phyloP scores from a whole-genome alignment of 345 rosid genomes.

The Eutrema japonicum region DNA sequence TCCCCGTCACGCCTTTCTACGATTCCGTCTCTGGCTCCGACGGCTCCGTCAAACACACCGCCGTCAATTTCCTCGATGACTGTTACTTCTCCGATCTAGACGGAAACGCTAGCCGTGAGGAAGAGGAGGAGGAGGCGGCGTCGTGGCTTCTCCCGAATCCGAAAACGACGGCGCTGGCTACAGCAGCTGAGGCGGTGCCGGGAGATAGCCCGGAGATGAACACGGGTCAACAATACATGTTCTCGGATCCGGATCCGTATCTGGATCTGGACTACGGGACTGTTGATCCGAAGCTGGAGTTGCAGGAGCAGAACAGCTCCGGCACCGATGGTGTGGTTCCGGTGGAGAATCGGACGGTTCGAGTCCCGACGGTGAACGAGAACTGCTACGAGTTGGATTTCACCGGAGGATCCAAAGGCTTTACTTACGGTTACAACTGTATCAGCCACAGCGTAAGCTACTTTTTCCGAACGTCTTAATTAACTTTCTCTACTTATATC shows the following conservation, averaged over 20 bases:
- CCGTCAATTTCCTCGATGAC: constrained; percentile 60
- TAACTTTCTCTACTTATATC: not conserved
- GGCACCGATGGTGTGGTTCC: constrained; percentile 94
- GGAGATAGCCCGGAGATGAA: constrained; percentile 62
- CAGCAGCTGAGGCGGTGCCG: constrained; percentile 24
- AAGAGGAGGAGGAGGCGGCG: constrained; percentile 93
- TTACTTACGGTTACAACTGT: constrained; percentile 53
- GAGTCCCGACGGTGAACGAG: constrained; percentile 50
- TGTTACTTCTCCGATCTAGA: constrained; percentile 57
- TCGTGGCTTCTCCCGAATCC: constrained; percentile 94
- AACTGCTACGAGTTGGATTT: constrained; percentile 68
- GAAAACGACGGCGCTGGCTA: constrained; percentile 35
- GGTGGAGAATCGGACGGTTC: constrained; percentile 50
- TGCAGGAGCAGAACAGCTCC: constrained; percentile 74
- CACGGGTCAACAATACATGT: constrained; percentile 63
- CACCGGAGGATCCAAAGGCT: constrained; percentile 53
- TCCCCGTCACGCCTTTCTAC: constrained; percentile 77
- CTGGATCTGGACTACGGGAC: constrained; percentile 71
- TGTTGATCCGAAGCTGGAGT: constrained; percentile 67
- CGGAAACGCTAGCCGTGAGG: constrained; percentile 53
- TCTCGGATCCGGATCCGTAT: constrained; percentile 76
- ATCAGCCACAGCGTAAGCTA: constrained; percentile 72
- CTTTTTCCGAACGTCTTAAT: not conserved
- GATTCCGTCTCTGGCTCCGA: constrained; percentile 55
- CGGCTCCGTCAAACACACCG: constrained; percentile 45